Base-by-base conservation (phyloP, 257 asterid species). In the Solanum acaule region DNA sequence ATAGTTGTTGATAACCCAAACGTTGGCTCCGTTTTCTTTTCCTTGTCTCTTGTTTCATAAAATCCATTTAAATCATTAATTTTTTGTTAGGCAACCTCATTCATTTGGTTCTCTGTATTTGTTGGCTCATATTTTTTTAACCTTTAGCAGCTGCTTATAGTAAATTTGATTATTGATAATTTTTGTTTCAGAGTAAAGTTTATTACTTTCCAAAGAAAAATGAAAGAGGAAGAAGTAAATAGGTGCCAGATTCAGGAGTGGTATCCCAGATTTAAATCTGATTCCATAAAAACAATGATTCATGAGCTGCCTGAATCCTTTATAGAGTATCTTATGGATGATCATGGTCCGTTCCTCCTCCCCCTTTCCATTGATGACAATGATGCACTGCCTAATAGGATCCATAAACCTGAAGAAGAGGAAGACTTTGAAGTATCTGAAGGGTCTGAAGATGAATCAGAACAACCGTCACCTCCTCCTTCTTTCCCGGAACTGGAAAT, bases 161-260 rank as follows among this genome's bases (percentile, higher is more conserved):
- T 15, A 79, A 42, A 27, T 25, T 76, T 79, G 38, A 79, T 78
- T 25, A 25, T 78, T 40, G 84, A 79, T 79, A 14, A 4, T 44
- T 44, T 27, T 81, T 81, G 68, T 46, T 46, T 46, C 86, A 81
- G 86, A 16, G 11, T 46, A 9, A 25, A 46, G 29, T 81, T 27
- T 40, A 16, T 86, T 86, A 27, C 37, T 49, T 65, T 27, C 33
- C 14, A 3, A 22, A 56, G 52, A 49, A 63, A 67, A 82, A 96
- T 95, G 98, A 94, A 90, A 88, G 92, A 87, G 92, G 96, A 93
- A 89, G 98, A 97, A 84, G 91, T 96, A 38, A 93, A 93, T 83
- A 91, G 94, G 89, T 97, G 98, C 91, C 98, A 97, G 91, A 95
- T 96, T 90, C 99, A 95, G 87, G 98, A 94, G 89, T 96, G 98